Percentiles rank a stretch among this genome's conserved stretches.
Evolutionary conservation across 805 yeast genomes (phyloP).

Genomic region (Groenewaldozyma salmanticensis): DNA sequence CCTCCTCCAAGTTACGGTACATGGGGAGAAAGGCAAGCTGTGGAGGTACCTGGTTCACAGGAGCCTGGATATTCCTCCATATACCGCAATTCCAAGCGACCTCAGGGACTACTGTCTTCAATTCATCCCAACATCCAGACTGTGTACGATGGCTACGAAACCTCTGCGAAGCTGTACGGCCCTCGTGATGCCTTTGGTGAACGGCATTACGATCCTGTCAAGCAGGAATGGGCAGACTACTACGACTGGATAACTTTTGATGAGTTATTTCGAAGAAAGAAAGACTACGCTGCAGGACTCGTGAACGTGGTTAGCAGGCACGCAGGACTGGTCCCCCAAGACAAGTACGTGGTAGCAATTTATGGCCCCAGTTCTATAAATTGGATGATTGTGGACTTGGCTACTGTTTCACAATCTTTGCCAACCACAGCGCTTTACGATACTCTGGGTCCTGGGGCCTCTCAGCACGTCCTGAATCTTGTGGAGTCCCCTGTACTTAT

Average conservation of each 20-base stretch:
- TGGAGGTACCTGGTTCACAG: slow-evolving; percentile 32
- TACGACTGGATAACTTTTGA: slow-evolving; percentile 38
- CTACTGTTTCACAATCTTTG: slow-evolving; percentile 49
- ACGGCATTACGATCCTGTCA: slow-evolving; percentile 28
- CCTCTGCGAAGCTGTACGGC: slow-evolving; percentile 20
- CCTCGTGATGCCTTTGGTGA: slow-evolving; percentile 31
- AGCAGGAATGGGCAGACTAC: slow-evolving; percentile 31
- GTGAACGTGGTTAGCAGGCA: slow-evolving; percentile 30
- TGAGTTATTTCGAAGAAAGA: slow-evolving; percentile 34
- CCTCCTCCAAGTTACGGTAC: too few relatives aligned
- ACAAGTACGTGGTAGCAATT: slow-evolving; percentile 16
- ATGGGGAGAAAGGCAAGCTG: slow-evolving; percentile 17
- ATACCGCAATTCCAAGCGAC: slow-evolving; percentile 36
- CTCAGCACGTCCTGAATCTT: slow-evolving; percentile 50
- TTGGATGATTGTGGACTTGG: slow-evolving; percentile 64
- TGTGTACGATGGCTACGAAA: slow-evolving; percentile 28
- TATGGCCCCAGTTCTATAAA: slow-evolving; percentile 30
- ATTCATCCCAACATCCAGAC: slow-evolving; percentile 33
- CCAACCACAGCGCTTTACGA: slow-evolving; percentile 49
- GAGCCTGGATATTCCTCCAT: slow-evolving; percentile 41
- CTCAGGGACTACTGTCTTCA: slow-evolving; percentile 22
- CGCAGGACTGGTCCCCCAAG: slow-evolving; percentile 16
- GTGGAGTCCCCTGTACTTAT: slow-evolving; percentile 56
- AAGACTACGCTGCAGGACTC: slow-evolving; percentile 47
- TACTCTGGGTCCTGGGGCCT: slow-evolving; percentile 49